Evolutionary conservation across 257 asterid genomes (phyloP), one percentile per base, ranked within the genome.

Genomic region (Nyctanthes arbortristis): DNA sequence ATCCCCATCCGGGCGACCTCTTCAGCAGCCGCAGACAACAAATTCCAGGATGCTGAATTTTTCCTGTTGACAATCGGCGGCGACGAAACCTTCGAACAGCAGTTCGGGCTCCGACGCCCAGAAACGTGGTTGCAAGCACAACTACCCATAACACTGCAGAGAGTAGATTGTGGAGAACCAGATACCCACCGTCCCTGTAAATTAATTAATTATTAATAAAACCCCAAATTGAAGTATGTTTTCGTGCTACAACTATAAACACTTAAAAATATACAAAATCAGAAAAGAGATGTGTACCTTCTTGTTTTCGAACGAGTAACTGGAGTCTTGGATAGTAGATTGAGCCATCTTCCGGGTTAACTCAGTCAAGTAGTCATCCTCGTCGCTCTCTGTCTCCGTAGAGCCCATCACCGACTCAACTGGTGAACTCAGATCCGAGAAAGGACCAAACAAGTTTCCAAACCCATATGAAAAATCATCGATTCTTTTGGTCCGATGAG

Each of bases 1-100:
- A 77, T 43, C 65, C 81, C 84, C 87, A 80, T 67, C 73, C 92
- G 74, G 18, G 88, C 87, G 34, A 75, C 89, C 65, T 90, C 90
- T 20, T 67, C 84, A 1, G 88, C 87, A 0, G 92, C 92, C 7
- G 88, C 90, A 62, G 78, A 67, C 10, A 79, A 57, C 57, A 77
- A 73, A 27, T 71, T 71, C 76, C 72, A 74, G 13, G 49, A 66
- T 66, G 8, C 45, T 33, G 1, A 30, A 72, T 14, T 1, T 43
- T 14, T 67, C 12, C 34, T 55, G 47, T 31, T 61, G 71, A 64
- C 16, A 33, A 10, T 69, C 28, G 67, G 69, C 0, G 80, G 78
- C 0, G 82, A 71, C 16, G 76, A 36, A 12, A 65, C 78, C 65
- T 68, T 52, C 10, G 82, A 73, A 8, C 57, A 33, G 20, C 65